Base-by-base conservation (phyloP, 352 stramenopile genomes). In the Thalassiosira hispida region DNA sequence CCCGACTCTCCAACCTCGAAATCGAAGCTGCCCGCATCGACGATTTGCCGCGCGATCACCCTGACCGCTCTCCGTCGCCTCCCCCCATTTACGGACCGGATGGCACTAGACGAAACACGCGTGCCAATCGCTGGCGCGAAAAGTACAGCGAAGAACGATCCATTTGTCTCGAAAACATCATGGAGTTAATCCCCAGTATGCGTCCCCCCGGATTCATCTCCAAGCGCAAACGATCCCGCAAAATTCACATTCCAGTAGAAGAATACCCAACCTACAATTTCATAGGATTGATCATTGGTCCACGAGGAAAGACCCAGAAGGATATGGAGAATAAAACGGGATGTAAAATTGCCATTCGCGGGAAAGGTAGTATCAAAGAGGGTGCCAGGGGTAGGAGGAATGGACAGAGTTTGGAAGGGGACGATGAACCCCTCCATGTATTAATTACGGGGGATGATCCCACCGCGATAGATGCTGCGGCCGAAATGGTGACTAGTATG, bases 241-340 rank as follows among this genome's bases (percentile, higher is more conserved):
- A 98, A 88, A 96, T 99, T 68, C 97, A 97, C 75, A 99, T 99
- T 83, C 97, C 97, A 0, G 90, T 98, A 44, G 96, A 98, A 46
- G 95, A 99, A 44, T 98, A 97, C 91, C 98, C 97, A 0, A 96
- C 93, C 3, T 99, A 99, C 90, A 99, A 99, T 86, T 99, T 99
- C 84, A 99, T 99, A 55, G 97, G 96, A 1, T 84, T 99, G 31
- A 99, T 99, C 83, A 99, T 99, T 63, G 98, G 97, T 11, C 97
- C 98, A 1, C 92, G 97, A 12, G 98, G 97, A 8, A 99, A 98
- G 80, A 99, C 97, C 16, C 97, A 99, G 82, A 99, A 99, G 83
- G 96, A 97, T 59, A 97, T 99, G 92, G 97, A 99, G 86, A 93
- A 94, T 44, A 97, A 99, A 83, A 98, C 97, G 4, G 97, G 97